Evolutionary conservation across 1,139 yeast species (phyloP), one percentile per base, ranked within the genome.

Genomic region (Suhomyces terraborum): DNA sequence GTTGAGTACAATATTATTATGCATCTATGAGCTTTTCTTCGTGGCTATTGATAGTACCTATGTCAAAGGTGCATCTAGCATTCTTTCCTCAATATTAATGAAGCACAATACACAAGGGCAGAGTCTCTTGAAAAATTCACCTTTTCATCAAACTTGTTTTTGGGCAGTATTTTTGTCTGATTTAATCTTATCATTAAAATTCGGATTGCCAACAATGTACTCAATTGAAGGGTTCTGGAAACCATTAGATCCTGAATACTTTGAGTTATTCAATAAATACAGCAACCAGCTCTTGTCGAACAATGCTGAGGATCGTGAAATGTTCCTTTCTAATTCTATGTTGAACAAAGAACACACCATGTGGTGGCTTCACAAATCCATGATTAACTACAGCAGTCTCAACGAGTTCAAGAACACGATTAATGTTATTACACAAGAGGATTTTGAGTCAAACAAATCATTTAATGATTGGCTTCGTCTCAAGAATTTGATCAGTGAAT

Each of bases 341-440:
- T 33, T 43, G 31, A 48, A 41, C 39, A 45, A 45, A 23, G 50
- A 47, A 26, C 44, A 44, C 29, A 36, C 46, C 4, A 47, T 59
- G 18, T 70, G 73, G 75, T 71, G 74, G 75, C 50, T 65, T 27
- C 66, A 68, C 41, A 60, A 64, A 45, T 56, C 68, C 30, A 49
- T 65, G 27, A 41, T 65, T 12, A 58, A 59, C 36, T 62, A 58
- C 42, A 58, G 67, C 41, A 46, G 53, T 18, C 55, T 67, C 30
- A 61, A 60, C 45, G 72, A 68, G 28, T 65, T 66, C 45, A 52
- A 55, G 30, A 50, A 58, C 39, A 54, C 56, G 25, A 54, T 58
- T 6, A 54, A 51, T 8, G 73, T 66, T 9, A 49, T 59, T 21
- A 55, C 66, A 2, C 43, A 51, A 19, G 43, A 38, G 13, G 70